Percentiles rank a stretch among this genome's conserved stretches.
phyloP scores from a whole-genome alignment of 2,329 filamentous ascomycete genomes.

The Zymoseptoria crescenta region DNA sequence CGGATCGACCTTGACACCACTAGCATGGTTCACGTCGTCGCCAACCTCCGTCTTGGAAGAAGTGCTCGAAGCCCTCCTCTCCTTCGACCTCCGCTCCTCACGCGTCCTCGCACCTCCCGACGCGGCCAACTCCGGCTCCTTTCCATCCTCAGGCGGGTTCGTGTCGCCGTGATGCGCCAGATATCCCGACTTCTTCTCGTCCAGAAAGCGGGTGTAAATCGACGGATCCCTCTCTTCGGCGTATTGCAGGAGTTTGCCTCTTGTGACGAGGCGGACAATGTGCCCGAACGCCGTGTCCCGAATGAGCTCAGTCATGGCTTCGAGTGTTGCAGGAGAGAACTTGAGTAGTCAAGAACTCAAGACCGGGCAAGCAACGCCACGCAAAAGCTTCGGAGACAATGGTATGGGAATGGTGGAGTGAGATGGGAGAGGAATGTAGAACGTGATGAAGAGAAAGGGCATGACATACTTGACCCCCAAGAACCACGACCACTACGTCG shows the following conservation, averaged over 20 bases:
- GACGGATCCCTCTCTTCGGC: slow-evolving; percentile 42
- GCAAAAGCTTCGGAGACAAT: neutral
- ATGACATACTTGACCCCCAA: neutral
- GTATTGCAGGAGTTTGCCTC: slow-evolving; percentile 38
- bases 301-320: slow-evolving; percentile 29
- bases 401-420: neutral
- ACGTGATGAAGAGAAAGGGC: neutral
- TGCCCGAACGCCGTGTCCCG: slow-evolving; percentile 43
- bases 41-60: slow-evolving; percentile 15
- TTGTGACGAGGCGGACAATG: slow-evolving; percentile 36
- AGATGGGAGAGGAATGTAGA: neutral
- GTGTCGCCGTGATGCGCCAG: slow-evolving; percentile 40
- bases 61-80: neutral
- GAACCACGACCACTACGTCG: neutral
- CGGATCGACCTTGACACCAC: slow-evolving; percentile 39
- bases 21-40: slow-evolving; percentile 31
- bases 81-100: slow-evolving; percentile 10
- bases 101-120: slow-evolving; percentile 22
- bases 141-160: slow-evolving; percentile 28
- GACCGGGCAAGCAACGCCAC: neutral
- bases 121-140: slow-evolving; percentile 15
- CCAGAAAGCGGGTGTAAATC: slow-evolving; percentile 43
- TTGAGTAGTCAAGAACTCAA: neutral
- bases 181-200: slow-evolving; percentile 43
- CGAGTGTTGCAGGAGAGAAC: neutral